phyloP scores from a whole-genome alignment of 169 alveolate species.

The Plasmodium chabaudi region DNA sequence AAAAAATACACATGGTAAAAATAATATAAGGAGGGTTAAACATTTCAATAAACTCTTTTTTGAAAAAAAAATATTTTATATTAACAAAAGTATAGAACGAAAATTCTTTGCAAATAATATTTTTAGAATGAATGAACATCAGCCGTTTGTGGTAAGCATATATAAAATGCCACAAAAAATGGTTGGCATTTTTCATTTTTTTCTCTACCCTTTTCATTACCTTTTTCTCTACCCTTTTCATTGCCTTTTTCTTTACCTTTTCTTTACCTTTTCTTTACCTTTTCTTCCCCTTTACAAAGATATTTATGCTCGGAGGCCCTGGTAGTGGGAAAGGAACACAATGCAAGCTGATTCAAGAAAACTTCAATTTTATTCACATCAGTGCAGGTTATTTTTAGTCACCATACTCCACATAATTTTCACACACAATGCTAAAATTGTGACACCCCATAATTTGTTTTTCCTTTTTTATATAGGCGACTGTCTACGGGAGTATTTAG shows the following conservation, averaged over 20 bases:
- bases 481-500: slow-evolving; percentile 84
- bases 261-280: not conserved
- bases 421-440: not conserved
- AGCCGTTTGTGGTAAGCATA: slow-evolving; percentile 66
- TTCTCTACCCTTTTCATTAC: no score
- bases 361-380: slow-evolving; percentile 89
- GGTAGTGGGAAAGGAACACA: slow-evolving; percentile 92
- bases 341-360: slow-evolving; percentile 81
- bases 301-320: slow-evolving; percentile 89
- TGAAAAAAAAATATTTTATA: slow-evolving; percentile 12
- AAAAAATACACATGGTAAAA: slow-evolving; percentile 12
- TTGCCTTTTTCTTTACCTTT: no score
- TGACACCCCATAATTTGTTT: not conserved
- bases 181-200: no score
- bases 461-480: slow-evolving; percentile 76
- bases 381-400: slow-evolving; percentile 90
- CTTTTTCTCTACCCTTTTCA: not conserved
- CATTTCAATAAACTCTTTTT: not conserved
- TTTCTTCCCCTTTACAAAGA: slow-evolving; percentile 31
- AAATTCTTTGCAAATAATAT: slow-evolving; percentile 39
- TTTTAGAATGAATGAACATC: slow-evolving; percentile 44
- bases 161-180: not conserved
- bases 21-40: slow-evolving; percentile 10
- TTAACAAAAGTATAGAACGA: slow-evolving; percentile 8
- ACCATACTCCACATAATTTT: not conserved